Percentiles rank a stretch among this genome's conserved stretches.
phyloP scores from a whole-genome alignment of 2,329 filamentous ascomycete species.

The Allantophomopsis cytisporea region DNA sequence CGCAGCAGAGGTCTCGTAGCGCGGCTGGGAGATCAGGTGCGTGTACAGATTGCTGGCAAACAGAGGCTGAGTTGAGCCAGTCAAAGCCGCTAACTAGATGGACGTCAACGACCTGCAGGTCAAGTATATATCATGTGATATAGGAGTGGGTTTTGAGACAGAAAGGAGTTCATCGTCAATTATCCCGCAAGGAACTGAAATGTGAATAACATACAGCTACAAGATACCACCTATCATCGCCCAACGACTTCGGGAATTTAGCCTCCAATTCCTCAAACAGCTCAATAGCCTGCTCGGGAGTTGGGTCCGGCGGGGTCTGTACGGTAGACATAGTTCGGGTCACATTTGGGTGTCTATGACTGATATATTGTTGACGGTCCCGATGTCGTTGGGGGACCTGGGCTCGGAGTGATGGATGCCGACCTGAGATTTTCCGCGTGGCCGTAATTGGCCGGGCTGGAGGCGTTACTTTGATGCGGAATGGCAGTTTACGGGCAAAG shows the following conservation, averaged over 20 bases:
- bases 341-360: too few species aligned
- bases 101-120: not conserved
- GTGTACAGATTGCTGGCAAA: slow-evolving; percentile 39
- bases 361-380: too few species aligned
- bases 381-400: too few species aligned
- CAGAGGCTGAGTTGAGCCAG: slow-evolving; percentile 34
- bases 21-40: slow-evolving; percentile 34
- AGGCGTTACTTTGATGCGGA: too few species aligned
- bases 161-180: not conserved
- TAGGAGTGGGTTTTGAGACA: too few species aligned
- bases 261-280: slow-evolving; percentile 27
- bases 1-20: slow-evolving; percentile 25
- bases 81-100: slow-evolving; percentile 14
- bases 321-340: too few species aligned
- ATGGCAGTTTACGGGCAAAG: too few species aligned
- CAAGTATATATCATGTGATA: too few species aligned
- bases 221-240: slow-evolving; percentile 30
- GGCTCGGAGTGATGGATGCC: too few species aligned
- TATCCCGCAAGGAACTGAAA: not conserved
- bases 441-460: too few species aligned
- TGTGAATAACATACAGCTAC: slow-evolving; percentile 20
- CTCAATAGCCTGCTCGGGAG: slow-evolving; percentile 21
- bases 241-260: slow-evolving; percentile 27
- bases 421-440: too few species aligned
- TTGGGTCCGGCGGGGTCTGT: slow-evolving; percentile 14